Evolutionary conservation across 371 early-diverging fungal species (phyloP).

Genomic region (Mortierella sp.): DNA sequence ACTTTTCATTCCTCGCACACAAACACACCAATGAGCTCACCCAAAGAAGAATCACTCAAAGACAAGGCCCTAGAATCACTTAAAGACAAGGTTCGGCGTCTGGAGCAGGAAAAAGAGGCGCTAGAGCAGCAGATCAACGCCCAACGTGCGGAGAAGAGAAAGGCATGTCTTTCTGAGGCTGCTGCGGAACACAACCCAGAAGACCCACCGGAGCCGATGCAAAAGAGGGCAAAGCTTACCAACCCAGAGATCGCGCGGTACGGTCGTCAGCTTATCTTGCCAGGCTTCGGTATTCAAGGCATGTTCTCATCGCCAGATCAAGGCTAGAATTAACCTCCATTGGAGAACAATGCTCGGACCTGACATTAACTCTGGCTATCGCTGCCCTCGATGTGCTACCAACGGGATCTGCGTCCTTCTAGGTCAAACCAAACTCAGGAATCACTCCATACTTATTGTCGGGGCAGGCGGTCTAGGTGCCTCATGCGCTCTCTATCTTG

Average conservation of each 20-base stretch:
- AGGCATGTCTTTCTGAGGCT: background rate
- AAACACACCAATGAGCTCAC: too few species aligned
- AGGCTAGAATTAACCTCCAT: too few species aligned
- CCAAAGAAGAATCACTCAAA: background rate
- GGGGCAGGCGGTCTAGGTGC: slow-evolving; percentile 99
- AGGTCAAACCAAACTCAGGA: slow-evolving; percentile 79
- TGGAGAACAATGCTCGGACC: too few species aligned
- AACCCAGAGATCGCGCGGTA: slow-evolving; percentile 86
- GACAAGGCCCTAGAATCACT: background rate
- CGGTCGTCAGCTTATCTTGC: slow-evolving; percentile 94
- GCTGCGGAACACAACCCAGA: background rate
- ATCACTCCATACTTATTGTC: slow-evolving; percentile 86
- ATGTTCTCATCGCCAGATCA: slow-evolving; percentile 5
- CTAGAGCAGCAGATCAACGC: slow-evolving; percentile 27
- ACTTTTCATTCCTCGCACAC: background rate
- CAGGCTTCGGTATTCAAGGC: slow-evolving; percentile 85
- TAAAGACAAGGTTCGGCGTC: slow-evolving; percentile 11
- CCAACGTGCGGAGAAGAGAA: slow-evolving; percentile 22
- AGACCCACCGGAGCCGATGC: slow-evolving; percentile 6
- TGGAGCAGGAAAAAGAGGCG: slow-evolving; percentile 40
- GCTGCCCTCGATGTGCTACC: too few species aligned
- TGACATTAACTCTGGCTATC: too few species aligned
- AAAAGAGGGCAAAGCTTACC: slow-evolving; percentile 43
- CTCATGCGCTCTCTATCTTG: slow-evolving; percentile 91
- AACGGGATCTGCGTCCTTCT: background rate